Evolutionary conservation across 2,329 filamentous ascomycete genomes (phyloP).

Genomic region (Pseudogymnoascus sp.): DNA sequence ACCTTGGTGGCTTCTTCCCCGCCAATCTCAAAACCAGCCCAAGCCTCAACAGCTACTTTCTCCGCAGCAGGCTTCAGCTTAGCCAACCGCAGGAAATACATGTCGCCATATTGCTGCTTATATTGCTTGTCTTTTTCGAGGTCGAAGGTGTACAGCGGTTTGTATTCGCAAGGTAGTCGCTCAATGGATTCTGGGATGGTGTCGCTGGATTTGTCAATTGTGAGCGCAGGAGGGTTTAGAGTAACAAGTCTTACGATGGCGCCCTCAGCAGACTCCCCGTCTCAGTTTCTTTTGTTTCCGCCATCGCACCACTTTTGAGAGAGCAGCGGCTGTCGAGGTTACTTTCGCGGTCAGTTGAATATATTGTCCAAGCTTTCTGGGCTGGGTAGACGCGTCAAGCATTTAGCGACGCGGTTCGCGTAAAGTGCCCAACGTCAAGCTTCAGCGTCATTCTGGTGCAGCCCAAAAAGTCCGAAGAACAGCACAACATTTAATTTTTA

Average conservation of each 20-base stretch:
- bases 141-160: slow-evolving; percentile 63
- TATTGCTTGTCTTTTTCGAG: slow-evolving; percentile 69
- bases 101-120: slow-evolving; percentile 91
- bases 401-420: slow-evolving; percentile 7
- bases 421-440: background rate
- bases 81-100: slow-evolving; percentile 89
- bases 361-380: background rate
- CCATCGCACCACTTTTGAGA: slow-evolving; percentile 16
- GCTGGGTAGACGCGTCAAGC: slow-evolving; percentile 6
- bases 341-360: background rate
- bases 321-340: background rate
- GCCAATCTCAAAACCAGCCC: slow-evolving; percentile 69
- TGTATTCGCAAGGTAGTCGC: slow-evolving; percentile 56
- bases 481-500: no score
- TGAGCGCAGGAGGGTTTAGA: background rate
- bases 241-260: slow-evolving; percentile 37
- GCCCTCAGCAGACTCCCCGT: slow-evolving; percentile 36
- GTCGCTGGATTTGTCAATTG: slow-evolving; percentile 23
- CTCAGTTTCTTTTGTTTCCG: slow-evolving; percentile 12
- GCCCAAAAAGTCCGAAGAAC: background rate
- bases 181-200: slow-evolving; percentile 35
- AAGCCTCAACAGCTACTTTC: slow-evolving; percentile 61
- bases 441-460: background rate
- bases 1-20: slow-evolving; percentile 68
- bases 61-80: slow-evolving; percentile 81